A percentile compares a stretch with the other conserved stretches of the same genome.
phyloP scores from a whole-genome alignment of 202 grass and related monocot species.

The Brachypodium distachyon region DNA sequence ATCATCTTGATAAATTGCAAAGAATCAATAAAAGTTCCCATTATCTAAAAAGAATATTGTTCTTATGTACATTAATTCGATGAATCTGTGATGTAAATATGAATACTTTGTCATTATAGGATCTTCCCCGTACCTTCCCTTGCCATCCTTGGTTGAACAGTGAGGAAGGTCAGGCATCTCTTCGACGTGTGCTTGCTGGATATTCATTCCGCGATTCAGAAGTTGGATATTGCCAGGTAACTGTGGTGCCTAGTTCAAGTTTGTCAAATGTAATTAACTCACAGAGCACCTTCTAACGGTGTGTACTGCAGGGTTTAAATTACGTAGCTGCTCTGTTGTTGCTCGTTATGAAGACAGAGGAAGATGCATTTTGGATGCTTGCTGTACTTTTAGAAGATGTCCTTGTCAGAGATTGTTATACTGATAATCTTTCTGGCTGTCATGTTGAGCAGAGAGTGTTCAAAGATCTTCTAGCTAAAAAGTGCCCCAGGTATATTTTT shows the following conservation, averaged over 20 bases:
- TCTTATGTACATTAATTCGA: background rate
- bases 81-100: background rate
- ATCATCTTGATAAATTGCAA: too few relatives aligned
- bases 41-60: too few relatives aligned
- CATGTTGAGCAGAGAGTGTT: slow-evolving; percentile 99
- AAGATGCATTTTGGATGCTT: slow-evolving; percentile 99
- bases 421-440: slow-evolving; percentile 89
- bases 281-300: background rate
- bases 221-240: slow-evolving; percentile 99
- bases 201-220: slow-evolving; percentile 98
- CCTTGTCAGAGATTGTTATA: slow-evolving; percentile 92
- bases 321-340: slow-evolving; percentile 91
- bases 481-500: slow-evolving; percentile 68
- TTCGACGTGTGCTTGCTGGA: slow-evolving; percentile 81
- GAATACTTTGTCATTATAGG: slow-evolving; percentile 24
- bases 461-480: slow-evolving; percentile 93
- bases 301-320: slow-evolving; percentile 70
- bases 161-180: slow-evolving; percentile 81
- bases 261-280: background rate
- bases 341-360: slow-evolving; percentile 88
- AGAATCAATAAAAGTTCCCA: too few relatives aligned
- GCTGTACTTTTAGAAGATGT: slow-evolving; percentile 92
- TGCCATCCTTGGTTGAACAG: slow-evolving; percentile 88
- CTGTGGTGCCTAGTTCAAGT: background rate
- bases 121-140: slow-evolving; percentile 94